A percentile compares a stretch with the other conserved stretches of the same genome.
phyloP scores from a whole-genome alignment of 2,329 filamentous ascomycete species.

The Epichloe scottii region DNA sequence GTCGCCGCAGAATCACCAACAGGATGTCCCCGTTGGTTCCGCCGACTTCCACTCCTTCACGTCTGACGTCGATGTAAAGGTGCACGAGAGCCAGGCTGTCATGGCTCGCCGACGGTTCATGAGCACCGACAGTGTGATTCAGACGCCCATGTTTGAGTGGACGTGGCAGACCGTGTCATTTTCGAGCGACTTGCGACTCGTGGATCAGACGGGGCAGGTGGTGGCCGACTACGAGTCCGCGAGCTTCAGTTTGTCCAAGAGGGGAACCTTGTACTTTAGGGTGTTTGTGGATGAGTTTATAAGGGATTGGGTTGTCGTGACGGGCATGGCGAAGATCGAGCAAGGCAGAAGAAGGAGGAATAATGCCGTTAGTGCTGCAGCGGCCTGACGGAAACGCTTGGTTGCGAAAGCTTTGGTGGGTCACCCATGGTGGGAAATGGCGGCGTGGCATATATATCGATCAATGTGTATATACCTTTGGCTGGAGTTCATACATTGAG shows the following conservation, averaged over 20 bases:
- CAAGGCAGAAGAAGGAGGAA: background rate
- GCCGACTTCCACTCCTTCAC: background rate
- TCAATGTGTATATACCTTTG: background rate
- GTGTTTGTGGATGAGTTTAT: background rate
- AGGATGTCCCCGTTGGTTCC: background rate
- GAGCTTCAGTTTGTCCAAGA: background rate
- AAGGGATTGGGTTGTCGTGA: background rate
- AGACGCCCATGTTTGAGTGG: background rate
- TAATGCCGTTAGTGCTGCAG: background rate
- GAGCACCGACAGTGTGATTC: background rate
- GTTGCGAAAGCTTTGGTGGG: background rate
- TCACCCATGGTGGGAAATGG: background rate
- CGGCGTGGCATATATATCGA: too few relatives aligned
- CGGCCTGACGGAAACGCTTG: background rate
- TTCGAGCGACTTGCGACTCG: background rate
- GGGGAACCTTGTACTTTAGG: background rate
- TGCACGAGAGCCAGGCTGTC: background rate
- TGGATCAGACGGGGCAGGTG: background rate
- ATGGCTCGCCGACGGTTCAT: background rate
- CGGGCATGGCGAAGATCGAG: background rate
- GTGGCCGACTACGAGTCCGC: background rate
- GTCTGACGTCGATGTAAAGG: background rate
- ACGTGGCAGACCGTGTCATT: background rate
- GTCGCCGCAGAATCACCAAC: background rate
- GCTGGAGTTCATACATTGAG: background rate